Evolutionary conservation across 1,284 basidiomycete genomes (phyloP).

Genomic region (Coniferiporia sulphurascens): DNA sequence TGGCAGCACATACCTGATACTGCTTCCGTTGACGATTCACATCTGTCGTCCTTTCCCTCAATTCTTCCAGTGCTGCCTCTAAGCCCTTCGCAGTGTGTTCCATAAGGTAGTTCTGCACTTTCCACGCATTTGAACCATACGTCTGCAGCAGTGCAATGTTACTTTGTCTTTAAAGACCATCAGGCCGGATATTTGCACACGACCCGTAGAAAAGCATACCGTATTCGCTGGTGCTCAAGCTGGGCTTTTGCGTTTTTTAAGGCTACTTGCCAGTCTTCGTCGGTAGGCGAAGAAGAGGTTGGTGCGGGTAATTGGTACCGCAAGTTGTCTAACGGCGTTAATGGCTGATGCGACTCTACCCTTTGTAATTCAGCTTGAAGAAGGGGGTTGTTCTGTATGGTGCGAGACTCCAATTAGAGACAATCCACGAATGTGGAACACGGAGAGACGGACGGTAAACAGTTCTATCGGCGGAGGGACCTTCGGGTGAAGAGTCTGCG

Average conservation of each 20-base stretch:
- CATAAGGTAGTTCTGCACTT: slow-evolving; percentile 84
- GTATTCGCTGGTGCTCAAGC: slow-evolving; percentile 83
- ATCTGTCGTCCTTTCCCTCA: slow-evolving; percentile 73
- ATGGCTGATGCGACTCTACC: slow-evolving; percentile 63
- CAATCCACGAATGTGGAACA: neutral
- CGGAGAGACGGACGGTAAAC: slow-evolving; percentile 53
- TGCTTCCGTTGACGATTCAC: slow-evolving; percentile 87
- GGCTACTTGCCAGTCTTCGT: slow-evolving; percentile 77
- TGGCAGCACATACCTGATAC: slow-evolving; percentile 51
- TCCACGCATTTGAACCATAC: slow-evolving; percentile 89
- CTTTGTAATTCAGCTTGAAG: slow-evolving; percentile 70
- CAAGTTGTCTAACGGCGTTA: slow-evolving; percentile 71
- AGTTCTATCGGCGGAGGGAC: slow-evolving; percentile 66
- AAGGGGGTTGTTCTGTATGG: slow-evolving; percentile 53
- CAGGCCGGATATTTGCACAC: slow-evolving; percentile 6
- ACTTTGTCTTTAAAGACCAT: slow-evolving; percentile 51
- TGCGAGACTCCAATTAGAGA: slow-evolving; percentile 16
- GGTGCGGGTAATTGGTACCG: slow-evolving; percentile 81
- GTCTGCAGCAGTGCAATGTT: slow-evolving; percentile 83
- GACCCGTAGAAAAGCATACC: slow-evolving; percentile 40
- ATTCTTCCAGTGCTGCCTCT: slow-evolving; percentile 65
- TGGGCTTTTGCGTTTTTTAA: slow-evolving; percentile 80
- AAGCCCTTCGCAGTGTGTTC: slow-evolving; percentile 74
- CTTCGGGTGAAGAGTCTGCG: slow-evolving; percentile 54
- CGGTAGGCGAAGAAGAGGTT: slow-evolving; percentile 52